Percentiles rank a stretch among this genome's conserved stretches.
Conservation (phyloP, 257 asterid species). For the Solanum neorickii region DNA sequence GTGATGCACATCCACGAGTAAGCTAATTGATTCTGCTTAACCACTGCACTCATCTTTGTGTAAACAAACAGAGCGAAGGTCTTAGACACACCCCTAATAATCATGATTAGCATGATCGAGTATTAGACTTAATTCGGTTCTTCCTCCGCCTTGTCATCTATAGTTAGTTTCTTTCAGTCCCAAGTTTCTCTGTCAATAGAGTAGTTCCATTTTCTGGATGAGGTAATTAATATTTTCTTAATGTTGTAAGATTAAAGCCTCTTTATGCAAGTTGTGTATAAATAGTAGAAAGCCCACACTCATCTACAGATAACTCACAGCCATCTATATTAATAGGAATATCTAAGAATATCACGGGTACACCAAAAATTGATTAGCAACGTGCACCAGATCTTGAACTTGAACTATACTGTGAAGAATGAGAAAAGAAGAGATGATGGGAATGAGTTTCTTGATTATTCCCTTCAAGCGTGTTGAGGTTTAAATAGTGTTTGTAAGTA, state of each 20-base stretch:
- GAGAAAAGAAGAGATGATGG: not conserved
- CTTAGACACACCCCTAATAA: not conserved
- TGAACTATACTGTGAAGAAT: not conserved
- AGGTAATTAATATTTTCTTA: not conserved
- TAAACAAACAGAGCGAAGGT: not conserved
- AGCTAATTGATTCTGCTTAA: not conserved
- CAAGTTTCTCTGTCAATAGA: not conserved
- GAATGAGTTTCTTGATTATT: not conserved
- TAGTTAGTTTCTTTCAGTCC: not conserved
- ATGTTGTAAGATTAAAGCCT: not conserved
- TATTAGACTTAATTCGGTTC: not conserved
- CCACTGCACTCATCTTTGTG: not conserved
- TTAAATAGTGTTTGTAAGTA: not conserved
- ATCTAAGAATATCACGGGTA: not conserved
- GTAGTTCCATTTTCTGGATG: not conserved
- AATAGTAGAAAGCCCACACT: not conserved
- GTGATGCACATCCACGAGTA: not conserved
- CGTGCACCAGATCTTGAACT: not conserved
- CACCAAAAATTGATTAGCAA: not conserved
- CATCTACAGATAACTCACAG: not conserved
- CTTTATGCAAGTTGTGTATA: not conserved
- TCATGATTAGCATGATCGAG: not conserved
- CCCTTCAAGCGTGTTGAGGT: not conserved
- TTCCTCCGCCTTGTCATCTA: accelerated
- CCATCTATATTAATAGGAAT: not conserved